phyloP scores from a whole-genome alignment of 768 basidiomycete species.

The Pilatotrama ljubarskyi region DNA sequence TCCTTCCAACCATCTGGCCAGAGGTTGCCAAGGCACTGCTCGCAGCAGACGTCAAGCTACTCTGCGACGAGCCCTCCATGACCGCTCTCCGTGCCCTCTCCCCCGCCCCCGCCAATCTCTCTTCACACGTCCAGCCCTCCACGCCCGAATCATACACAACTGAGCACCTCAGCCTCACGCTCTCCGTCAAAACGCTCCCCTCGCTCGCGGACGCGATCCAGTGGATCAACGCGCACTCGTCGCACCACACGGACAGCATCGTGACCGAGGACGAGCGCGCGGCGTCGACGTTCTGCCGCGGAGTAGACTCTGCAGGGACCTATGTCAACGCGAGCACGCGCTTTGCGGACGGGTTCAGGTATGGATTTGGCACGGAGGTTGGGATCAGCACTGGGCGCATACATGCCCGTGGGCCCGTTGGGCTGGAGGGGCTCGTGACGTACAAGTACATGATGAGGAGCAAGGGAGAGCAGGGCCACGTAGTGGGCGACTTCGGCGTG shows the following conservation, averaged over 20 bases:
- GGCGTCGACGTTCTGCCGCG: slow-evolving; percentile 75
- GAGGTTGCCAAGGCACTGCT: slow-evolving; percentile 74
- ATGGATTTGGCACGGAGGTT: slow-evolving; percentile 97
- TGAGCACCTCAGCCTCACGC: slow-evolving; percentile 84
- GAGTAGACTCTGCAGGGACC: slow-evolving; percentile 89
- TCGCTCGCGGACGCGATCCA: slow-evolving; percentile 74
- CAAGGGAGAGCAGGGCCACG: slow-evolving; percentile 69
- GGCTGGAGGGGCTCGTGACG: slow-evolving; percentile 88
- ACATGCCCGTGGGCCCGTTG: slow-evolving; percentile 95
- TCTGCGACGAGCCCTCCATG: slow-evolving; percentile 74
- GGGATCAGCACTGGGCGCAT: slow-evolving; percentile 97
- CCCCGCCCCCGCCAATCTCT: slow-evolving; percentile 35
- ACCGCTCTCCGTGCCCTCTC: slow-evolving; percentile 48
- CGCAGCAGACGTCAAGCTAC: slow-evolving; percentile 65
- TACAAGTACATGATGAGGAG: slow-evolving; percentile 96
- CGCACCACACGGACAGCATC: slow-evolving; percentile 94
- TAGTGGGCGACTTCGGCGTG: slow-evolving; percentile 82
- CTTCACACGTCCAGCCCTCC: slow-evolving; percentile 52
- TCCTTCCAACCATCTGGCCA: slow-evolving; percentile 79
- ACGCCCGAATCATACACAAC: slow-evolving; percentile 71
- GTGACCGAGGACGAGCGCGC: slow-evolving; percentile 75
- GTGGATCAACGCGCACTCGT: slow-evolving; percentile 91
- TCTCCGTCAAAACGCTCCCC: slow-evolving; percentile 77
- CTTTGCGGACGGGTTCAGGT: slow-evolving; percentile 95
- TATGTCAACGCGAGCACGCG: slow-evolving; percentile 95